Base-by-base conservation (phyloP, 305 asterid species). In the Solanum hybrid region DNA sequence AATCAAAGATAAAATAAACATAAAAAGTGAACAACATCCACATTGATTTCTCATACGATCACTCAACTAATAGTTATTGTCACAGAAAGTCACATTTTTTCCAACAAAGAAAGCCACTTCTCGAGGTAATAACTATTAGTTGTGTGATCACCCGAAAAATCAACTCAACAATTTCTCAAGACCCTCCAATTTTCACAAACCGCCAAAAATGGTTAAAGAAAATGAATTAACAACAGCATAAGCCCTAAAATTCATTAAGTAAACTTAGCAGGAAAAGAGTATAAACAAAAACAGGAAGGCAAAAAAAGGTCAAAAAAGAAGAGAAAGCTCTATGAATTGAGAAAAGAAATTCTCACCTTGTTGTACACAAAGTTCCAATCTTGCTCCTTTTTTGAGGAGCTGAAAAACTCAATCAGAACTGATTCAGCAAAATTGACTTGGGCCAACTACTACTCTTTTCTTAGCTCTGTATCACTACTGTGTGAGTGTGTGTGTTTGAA, bases 301-400 rank as follows among this genome's bases (percentile, higher is more conserved):
- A 78, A 22, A 72, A 29, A 76, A 11, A 12, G 31, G 73, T 17
- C 0, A 38, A 14, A 75, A 51, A 51, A 51, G 66, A 51, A 16
- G 66, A 51, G 66, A 51, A 60, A 20, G 71, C 72, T 22, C 12
- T 8, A 60, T 81, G 37, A 34, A 75, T 17, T 51, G 16, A 79
- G 84, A 79, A 60, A 87, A 88, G 60, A 88, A 88, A 88, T 77
- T 88, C 77, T 9, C 5, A 78, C 60, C 86, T 71, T 87, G 84
- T 12, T 35, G n/a, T 24, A 37, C 27, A 24, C 2, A 35, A 24
- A 79, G 11, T 5, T 79, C 1, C 60, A 80, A 38, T 80, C 46
- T 79, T 79, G 34, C 10, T 9, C 51, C 85, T 79, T 79, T 13
- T 36, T 79, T n/a, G 8, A 36, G 85, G 20, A 20, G 51, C 46